Base-by-base conservation (phyloP, 768 basidiomycete genomes). In the Leccinum arenicola region DNA sequence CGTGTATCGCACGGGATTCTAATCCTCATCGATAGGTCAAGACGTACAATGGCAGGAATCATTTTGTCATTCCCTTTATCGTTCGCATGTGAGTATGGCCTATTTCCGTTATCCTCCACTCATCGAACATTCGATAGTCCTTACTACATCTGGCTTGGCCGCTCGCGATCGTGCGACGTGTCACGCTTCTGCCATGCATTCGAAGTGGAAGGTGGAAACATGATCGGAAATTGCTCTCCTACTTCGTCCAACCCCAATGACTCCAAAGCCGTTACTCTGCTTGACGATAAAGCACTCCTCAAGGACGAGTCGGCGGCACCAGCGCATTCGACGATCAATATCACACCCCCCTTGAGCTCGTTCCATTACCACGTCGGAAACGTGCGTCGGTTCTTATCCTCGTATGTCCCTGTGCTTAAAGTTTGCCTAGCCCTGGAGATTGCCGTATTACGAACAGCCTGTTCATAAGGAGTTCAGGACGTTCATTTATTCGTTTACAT, bases 131-230 rank as follows among this genome's bases (percentile, higher is more conserved):
- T 25, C 31, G 15, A 3, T 58, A 85, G 82, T 29, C 84, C 85
- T 0, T 88, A 87, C 74, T 91, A 90, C 69, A 84, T 91, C 63
- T 90, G 87, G 81, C 78, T 91, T 31, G 88, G 88, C 36, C 84
- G 86, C 52, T 82, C 87, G 9, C 83, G 87, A 25, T 73, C 79
- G 4, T 80, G 84, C 59, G 84, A 87, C 59, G 82, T 84, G 15
- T 78, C 85, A 2, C 75, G 75, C 3, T 77, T 80, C 50, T 79
- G 78, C 52, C 82, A 84, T 62, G 81, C 83, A 1, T 87, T 88
- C 66, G 85, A 86, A 62, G 73, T 83, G 21, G 84, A 87, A 62
- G 76, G 83, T 8, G 88, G 86, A 25, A 88, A 87, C 68, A 73
- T 76, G 63, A 73, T 80, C 45, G 84, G 82, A 27, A 82, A 77